Evolutionary conservation across 2,329 filamentous ascomycete species (phyloP).

Genomic region (Aspergillus quadrilineatus): DNA sequence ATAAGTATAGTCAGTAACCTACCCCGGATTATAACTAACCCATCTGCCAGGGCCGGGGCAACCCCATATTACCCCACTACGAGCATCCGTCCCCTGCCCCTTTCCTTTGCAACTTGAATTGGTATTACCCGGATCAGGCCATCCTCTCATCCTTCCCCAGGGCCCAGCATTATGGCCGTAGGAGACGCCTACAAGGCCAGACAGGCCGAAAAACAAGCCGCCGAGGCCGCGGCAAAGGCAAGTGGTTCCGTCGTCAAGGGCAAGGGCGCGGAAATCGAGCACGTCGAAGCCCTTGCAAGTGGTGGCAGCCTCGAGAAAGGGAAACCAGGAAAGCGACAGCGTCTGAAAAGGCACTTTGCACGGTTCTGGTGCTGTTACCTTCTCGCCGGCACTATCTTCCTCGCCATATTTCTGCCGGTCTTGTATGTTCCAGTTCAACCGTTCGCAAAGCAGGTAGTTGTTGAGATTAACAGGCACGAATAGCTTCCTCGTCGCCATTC

Average conservation of each 20-base stretch:
- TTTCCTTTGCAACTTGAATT: background rate
- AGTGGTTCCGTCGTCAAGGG: background rate
- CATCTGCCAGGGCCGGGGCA: background rate
- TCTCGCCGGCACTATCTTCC: slow-evolving; percentile 20
- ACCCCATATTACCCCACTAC: background rate
- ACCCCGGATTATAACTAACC: background rate
- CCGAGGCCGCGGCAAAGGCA: slow-evolving; percentile 4
- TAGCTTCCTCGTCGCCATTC: slow-evolving; percentile 26
- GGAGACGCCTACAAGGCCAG: slow-evolving; percentile 14
- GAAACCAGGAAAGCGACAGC: slow-evolving; percentile 1
- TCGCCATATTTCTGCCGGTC: slow-evolving; percentile 27
- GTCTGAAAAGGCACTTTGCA: slow-evolving; percentile 14
- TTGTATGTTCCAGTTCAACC: slow-evolving; percentile 17
- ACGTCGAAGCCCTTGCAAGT: slow-evolving; percentile 11
- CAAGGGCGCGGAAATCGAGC: slow-evolving; percentile 5
- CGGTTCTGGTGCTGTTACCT: slow-evolving; percentile 26
- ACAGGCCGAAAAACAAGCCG: slow-evolving; percentile 3
- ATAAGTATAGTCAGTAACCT: background rate
- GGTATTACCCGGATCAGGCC: too few species aligned
- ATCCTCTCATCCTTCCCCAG: too few species aligned
- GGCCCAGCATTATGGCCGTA: slow-evolving; percentile 9
- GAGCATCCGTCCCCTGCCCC: background rate
- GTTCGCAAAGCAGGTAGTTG: too few species aligned
- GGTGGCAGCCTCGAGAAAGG: background rate
- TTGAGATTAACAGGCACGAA: background rate